Evolutionary conservation across 108 stramenopile species (phyloP).

Genomic region (Skeletonema costatum): DNA sequence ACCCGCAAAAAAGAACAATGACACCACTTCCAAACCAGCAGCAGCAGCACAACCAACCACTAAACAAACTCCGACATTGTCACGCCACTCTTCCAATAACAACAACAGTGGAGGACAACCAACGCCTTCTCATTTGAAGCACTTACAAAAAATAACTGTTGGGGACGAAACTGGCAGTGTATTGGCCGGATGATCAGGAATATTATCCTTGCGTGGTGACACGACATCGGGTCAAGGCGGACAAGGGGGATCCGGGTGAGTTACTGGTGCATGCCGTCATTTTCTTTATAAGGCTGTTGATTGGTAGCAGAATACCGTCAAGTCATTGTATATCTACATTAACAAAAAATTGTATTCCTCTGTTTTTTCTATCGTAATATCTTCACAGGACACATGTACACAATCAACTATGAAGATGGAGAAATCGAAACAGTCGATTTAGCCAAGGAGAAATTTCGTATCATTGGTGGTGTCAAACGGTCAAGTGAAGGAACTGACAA

Average conservation of each 20-base stretch:
- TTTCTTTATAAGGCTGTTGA: too few species aligned
- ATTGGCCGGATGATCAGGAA: slow-evolving; percentile 37
- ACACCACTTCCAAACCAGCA: neutral
- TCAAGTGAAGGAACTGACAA: slow-evolving; percentile 40
- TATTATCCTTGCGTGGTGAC: slow-evolving; percentile 29
- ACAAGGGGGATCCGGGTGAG: neutral
- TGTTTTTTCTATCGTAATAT: too few species aligned
- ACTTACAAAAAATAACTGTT: slow-evolving; percentile 43
- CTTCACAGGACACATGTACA: neutral
- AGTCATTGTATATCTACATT: too few species aligned
- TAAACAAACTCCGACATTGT: neutral
- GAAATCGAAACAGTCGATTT: slow-evolving; percentile 69
- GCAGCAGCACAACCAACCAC: neutral
- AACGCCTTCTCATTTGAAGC: slow-evolving; percentile 19
- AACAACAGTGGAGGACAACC: neutral
- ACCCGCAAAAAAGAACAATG: neutral
- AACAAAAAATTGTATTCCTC: too few species aligned
- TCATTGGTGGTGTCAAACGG: slow-evolving; percentile 21
- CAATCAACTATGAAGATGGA: slow-evolving; percentile 68
- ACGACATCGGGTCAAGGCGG: neutral
- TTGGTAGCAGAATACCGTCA: too few species aligned
- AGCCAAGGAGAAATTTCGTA: slow-evolving; percentile 43
- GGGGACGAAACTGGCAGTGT: slow-evolving; percentile 49
- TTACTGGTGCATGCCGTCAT: neutral
- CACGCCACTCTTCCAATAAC: neutral